These are phyloP conservation scores for Apiospora aurea DNA, from an alignment of 2,329 filamentous ascomycete genomes.

Conservation along the genomic window DNA sequence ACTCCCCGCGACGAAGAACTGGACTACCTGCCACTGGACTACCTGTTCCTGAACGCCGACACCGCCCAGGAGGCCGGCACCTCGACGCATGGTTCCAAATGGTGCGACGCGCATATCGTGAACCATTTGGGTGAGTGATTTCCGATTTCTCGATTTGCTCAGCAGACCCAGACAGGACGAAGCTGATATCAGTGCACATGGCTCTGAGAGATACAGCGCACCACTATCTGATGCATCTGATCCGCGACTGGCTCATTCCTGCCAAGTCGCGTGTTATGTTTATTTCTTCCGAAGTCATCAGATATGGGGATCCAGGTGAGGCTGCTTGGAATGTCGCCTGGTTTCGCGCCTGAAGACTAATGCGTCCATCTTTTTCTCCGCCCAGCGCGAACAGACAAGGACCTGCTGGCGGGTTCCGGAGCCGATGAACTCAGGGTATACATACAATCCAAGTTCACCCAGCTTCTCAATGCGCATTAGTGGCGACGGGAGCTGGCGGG, in stretches of 20 bases:
- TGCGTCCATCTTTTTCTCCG: neutral
- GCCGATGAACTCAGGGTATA: slow-evolving; percentile 45
- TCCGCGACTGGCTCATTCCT: slow-evolving; percentile 54
- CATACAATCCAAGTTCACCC: slow-evolving; percentile 55
- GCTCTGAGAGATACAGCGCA: slow-evolving; percentile 49
- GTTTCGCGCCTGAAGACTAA: neutral
- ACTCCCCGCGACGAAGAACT: slow-evolving; percentile 35
- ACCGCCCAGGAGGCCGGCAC: slow-evolving; percentile 46
- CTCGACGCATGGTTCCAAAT: slow-evolving; percentile 51
- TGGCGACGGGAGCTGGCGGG: slow-evolving; percentile 60
- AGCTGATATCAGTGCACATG: neutral
- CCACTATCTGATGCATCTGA: slow-evolving; percentile 58
- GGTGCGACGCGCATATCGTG: slow-evolving; percentile 58
- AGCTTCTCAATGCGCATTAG: slow-evolving; percentile 60
- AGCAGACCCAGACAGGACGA: neutral
- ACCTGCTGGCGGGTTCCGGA: slow-evolving; percentile 46
- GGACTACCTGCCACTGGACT: slow-evolving; percentile 42
- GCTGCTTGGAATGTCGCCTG: neutral
- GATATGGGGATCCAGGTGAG: slow-evolving; percentile 47
- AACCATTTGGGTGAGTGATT: slow-evolving; percentile 56
- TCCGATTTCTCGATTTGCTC: neutral
- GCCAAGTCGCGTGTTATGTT: slow-evolving; percentile 57
- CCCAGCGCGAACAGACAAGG: slow-evolving; percentile 26
- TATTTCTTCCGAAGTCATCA: slow-evolving; percentile 58
- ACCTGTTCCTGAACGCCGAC: slow-evolving; percentile 58